A percentile compares a stretch with the other conserved stretches of the same genome.
phyloP scores from a whole-genome alignment of 2,329 filamentous ascomycete genomes.

The Lecanicillium sp. region DNA sequence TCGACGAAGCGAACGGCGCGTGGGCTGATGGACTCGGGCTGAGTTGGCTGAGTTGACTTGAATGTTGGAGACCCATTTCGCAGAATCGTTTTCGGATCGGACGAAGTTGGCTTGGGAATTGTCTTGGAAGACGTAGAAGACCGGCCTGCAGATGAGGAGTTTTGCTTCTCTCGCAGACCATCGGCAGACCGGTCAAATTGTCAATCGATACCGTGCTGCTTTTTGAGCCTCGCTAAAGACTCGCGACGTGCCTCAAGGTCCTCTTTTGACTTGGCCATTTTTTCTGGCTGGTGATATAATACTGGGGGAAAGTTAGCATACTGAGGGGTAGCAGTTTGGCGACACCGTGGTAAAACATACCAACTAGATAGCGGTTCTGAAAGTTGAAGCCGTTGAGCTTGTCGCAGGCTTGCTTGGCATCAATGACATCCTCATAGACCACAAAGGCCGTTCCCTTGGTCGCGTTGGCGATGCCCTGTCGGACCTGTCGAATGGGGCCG shows the following conservation, averaged over 20 bases:
- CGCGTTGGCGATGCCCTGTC: constrained; percentile 93
- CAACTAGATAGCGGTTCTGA: constrained; percentile 97
- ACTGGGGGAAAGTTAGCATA: constrained; percentile 31
- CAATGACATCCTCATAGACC: constrained; percentile 98
- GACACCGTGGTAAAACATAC: constrained; percentile 47
- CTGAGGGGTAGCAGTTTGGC: neutral
- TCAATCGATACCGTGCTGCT: constrained; percentile 98
- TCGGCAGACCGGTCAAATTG: constrained; percentile 66
- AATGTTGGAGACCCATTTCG: constrained; percentile 36
- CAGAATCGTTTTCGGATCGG: constrained; percentile 38
- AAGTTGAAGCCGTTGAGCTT: constrained; percentile 99
- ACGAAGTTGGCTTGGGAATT: constrained; percentile 30
- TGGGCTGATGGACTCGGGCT: constrained; percentile 32
- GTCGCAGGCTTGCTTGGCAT: constrained; percentile 98
- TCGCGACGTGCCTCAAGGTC: constrained; percentile 91
- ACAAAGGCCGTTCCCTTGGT: constrained; percentile 99
- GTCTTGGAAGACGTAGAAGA: constrained; percentile 40
- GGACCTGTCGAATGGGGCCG: constrained; percentile 93
- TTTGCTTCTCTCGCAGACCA: constrained; percentile 36
- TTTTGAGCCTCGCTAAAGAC: constrained; percentile 96
- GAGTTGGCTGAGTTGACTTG: constrained; percentile 28
- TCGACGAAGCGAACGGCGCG: constrained; percentile 39
- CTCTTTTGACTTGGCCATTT: constrained; percentile 77
- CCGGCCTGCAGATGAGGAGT: constrained; percentile 54
- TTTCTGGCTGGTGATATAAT: constrained; percentile 60